These are phyloP conservation scores for Mycena belliarum DNA, from an alignment of 768 basidiomycete genomes.

Conservation along the genomic window DNA sequence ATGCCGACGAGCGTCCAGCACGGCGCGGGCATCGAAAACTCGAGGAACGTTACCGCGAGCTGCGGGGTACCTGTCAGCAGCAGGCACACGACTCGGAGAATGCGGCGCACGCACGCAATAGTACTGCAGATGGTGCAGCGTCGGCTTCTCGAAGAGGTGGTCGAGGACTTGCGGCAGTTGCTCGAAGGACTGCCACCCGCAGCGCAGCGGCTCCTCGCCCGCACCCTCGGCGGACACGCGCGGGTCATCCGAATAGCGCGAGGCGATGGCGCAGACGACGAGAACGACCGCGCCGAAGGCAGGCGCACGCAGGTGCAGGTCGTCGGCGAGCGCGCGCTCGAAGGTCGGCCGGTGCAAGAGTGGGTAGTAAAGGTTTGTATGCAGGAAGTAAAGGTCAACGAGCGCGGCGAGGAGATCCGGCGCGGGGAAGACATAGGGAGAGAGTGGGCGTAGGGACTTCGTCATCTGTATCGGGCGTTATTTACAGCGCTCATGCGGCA, in stretches of 20 bases:
- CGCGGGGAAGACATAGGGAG: constrained; percentile 47
- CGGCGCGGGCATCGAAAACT: constrained; percentile 57
- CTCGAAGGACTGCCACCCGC: constrained; percentile 68
- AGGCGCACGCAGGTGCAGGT: constrained; percentile 42
- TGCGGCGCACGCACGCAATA: not conserved
- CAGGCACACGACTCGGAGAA: not conserved
- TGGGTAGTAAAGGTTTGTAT: constrained; percentile 58
- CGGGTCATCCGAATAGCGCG: constrained; percentile 58
- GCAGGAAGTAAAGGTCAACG: constrained; percentile 63
- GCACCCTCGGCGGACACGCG: constrained; percentile 40
- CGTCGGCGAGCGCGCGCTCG: constrained; percentile 46
- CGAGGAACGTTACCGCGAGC: constrained; percentile 53
- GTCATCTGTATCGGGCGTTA: too few species aligned
- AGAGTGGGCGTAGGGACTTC: too few species aligned
- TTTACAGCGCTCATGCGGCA: too few species aligned
- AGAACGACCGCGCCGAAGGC: constrained; percentile 62
- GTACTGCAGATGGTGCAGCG: not conserved
- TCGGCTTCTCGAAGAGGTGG: not conserved
- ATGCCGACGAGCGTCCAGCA: constrained; percentile 69
- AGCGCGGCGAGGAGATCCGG: constrained; percentile 52
- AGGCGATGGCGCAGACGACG: constrained; percentile 69
- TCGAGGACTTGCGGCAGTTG: constrained; percentile 42
- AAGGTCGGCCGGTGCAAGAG: constrained; percentile 76
- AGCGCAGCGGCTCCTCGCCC: constrained; percentile 32
- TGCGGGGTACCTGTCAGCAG: constrained; percentile 36